phyloP scores from a whole-genome alignment of 805 yeast species.

The Yarrowia sp. region DNA sequence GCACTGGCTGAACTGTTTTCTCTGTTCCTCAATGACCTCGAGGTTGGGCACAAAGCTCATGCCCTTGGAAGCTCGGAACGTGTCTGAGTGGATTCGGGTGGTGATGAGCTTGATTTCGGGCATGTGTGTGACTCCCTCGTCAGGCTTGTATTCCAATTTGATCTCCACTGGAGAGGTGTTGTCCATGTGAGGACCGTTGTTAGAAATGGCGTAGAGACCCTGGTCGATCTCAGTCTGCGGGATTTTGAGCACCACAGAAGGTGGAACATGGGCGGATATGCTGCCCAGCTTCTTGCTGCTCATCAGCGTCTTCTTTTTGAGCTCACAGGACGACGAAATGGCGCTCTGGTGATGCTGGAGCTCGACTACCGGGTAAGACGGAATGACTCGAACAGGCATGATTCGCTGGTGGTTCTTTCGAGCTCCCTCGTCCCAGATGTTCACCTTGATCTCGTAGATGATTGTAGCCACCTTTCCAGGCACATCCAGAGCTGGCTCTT shows the following conservation, averaged over 20 bases:
- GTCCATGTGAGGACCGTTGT: slow-evolving; percentile 22
- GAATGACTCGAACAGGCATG: slow-evolving; percentile 36
- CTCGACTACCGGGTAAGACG: slow-evolving; percentile 35
- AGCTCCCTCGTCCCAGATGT: slow-evolving; percentile 17
- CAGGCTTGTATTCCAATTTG: slow-evolving; percentile 34
- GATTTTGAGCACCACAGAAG: slow-evolving; percentile 36
- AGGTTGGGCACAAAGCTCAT: slow-evolving; percentile 36
- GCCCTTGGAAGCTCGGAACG: slow-evolving; percentile 30
- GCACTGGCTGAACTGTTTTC: slow-evolving; percentile 10
- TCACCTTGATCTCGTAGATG: slow-evolving; percentile 32
- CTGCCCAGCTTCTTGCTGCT: slow-evolving; percentile 3
- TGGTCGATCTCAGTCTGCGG: slow-evolving; percentile 71
- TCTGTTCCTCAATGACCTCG: slow-evolving; percentile 33
- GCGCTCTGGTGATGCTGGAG: slow-evolving; percentile 32
- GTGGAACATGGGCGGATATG: slow-evolving; percentile 28
- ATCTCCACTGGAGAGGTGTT: slow-evolving; percentile 30
- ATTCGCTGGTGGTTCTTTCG: slow-evolving; percentile 27
- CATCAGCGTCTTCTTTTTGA: slow-evolving; percentile 20
- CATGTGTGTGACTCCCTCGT: slow-evolving; percentile 7
- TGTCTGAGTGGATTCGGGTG: slow-evolving; percentile 35
- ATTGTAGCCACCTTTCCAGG: slow-evolving; percentile 37
- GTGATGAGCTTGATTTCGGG: slow-evolving; percentile 26
- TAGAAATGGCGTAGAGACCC: slow-evolving; percentile 72
- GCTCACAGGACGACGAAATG: slow-evolving; percentile 29
- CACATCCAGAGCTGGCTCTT: slow-evolving; percentile 27